Conservation (phyloP, 495 filamentous ascomycete genomes). For the Penicillium simplicissimum region DNA sequence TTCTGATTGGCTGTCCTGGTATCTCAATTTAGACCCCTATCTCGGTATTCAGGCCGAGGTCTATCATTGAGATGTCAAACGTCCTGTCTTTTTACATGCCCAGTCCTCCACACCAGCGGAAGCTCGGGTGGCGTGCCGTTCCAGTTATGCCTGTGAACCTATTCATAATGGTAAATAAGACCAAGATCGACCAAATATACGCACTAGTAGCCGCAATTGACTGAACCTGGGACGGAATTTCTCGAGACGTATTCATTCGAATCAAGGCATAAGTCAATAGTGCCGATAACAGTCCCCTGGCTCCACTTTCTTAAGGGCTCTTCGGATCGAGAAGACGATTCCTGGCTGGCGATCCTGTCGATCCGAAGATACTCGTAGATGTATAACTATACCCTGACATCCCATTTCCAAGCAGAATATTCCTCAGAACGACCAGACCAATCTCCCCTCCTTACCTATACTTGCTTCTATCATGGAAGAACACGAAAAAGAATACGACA, state of each 20-base stretch:
- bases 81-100: background rate
- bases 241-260: background rate
- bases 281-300: background rate
- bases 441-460: conserved; percentile 12
- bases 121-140: conserved; percentile 4
- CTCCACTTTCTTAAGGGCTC: background rate
- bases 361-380: background rate
- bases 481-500: conserved; percentile 1
- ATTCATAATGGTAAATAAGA: conserved; percentile 3
- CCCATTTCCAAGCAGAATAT: background rate
- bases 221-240: background rate
- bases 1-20: background rate
- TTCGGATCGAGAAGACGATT: background rate
- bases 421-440: background rate
- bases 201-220: background rate
- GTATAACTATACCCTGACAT: conserved; percentile 9
- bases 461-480: conserved; percentile 13
- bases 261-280: background rate
- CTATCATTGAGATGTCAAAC: background rate
- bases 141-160: conserved; percentile 1
- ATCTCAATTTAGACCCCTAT: background rate
- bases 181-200: background rate
- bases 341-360: background rate
- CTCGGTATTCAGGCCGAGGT: background rate
- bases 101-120: background rate